Percentiles rank a stretch among this genome's conserved stretches.
Evolutionary conservation across 495 filamentous ascomycete species (phyloP).

Genomic region (Podospora bellae-mahoneyi): DNA sequence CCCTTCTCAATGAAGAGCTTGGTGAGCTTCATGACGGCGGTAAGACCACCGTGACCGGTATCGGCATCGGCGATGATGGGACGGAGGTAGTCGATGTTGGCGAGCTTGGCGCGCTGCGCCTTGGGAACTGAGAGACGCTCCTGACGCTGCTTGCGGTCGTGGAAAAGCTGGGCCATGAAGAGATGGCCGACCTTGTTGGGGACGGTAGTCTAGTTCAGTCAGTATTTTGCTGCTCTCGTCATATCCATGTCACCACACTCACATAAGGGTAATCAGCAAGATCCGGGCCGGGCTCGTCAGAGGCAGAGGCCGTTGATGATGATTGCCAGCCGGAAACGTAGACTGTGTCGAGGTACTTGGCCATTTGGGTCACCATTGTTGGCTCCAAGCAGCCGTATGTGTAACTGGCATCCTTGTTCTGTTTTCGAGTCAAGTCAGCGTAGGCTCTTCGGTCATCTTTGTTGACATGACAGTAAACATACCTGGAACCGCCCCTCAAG

Average conservation of each 20-base stretch:
- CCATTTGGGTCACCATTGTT: slow-evolving; percentile 98
- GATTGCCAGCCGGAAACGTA: slow-evolving; percentile 99
- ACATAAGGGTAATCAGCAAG: slow-evolving; percentile 98
- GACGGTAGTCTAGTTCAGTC: slow-evolving; percentile 72
- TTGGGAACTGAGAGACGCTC: slow-evolving; percentile 81
- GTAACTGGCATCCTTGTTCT: slow-evolving; percentile 82
- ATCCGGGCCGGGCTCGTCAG: slow-evolving; percentile 95
- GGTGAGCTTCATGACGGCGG: slow-evolving; percentile 98
- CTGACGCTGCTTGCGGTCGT: slow-evolving; percentile 97
- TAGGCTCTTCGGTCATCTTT: not conserved
- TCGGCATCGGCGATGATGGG: slow-evolving; percentile 97
- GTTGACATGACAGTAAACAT: slow-evolving; percentile 21
- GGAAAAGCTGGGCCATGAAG: slow-evolving; percentile 97
- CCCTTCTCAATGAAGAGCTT: slow-evolving; percentile 97
- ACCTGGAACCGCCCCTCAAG: slow-evolving; percentile 83
- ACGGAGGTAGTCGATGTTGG: slow-evolving; percentile 88
- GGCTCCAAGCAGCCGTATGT: slow-evolving; percentile 98
- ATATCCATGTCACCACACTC: slow-evolving; percentile 31
- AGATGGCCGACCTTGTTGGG: slow-evolving; percentile 97
- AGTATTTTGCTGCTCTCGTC: slow-evolving; percentile 2
- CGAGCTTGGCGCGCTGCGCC: slow-evolving; percentile 65
- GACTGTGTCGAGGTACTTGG: slow-evolving; percentile 96
- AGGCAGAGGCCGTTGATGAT: slow-evolving; percentile 89
- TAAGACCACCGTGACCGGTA: slow-evolving; percentile 94
- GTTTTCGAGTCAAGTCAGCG: not conserved